Evolutionary conservation across 257 asterid species (phyloP), one percentile per base, ranked within the genome.

Genomic region (Forsythia viridissima): DNA sequence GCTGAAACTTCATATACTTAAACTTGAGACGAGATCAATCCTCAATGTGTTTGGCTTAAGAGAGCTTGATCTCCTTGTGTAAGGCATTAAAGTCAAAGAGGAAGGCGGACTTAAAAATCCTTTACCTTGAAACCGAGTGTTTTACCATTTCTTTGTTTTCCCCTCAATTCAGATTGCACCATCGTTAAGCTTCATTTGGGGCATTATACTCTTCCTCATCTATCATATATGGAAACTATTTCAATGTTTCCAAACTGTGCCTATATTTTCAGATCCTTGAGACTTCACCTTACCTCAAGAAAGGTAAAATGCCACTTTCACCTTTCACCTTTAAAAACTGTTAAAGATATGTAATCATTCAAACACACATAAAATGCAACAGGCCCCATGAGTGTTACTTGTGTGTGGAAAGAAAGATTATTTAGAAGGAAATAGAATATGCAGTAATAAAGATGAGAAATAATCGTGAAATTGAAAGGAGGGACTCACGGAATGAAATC

Each of bases 401-500:
- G 51, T 1, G 51, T 3, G 2, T 44, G 8, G 20, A 51, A 15
- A 15, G 20, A 51, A 4, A 51, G 61, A 43, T 43, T 44, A 44
- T 9, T 44, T 44, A 44, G 4, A 44, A 9, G 13, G 61, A 12
- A 51, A 51, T 11, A 15, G 7, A 51, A 51, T 0, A 51, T 51
- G 51, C 51, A 44, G 3, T 10, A 44, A 10, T 9, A 44, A 44
- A 44, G 51, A 44, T 44, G 9, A 10, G 15, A 68, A 20, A 61
- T 83, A 75, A 69, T 70, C 46, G 34, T 72, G 71, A 80, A 80
- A 43, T 40, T 12, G 38, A 78, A 75, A 76, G 15, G 42, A 78
- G 1, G 70, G 80, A 92, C 99, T 88, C 85, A 94, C 98, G 92
- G 97, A 66, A 81, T 48, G 79, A 93, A 93, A 84, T 92, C 97